Conservation (phyloP, 2,329 filamentous ascomycete genomes). For the Penicillium brevicompactum region DNA sequence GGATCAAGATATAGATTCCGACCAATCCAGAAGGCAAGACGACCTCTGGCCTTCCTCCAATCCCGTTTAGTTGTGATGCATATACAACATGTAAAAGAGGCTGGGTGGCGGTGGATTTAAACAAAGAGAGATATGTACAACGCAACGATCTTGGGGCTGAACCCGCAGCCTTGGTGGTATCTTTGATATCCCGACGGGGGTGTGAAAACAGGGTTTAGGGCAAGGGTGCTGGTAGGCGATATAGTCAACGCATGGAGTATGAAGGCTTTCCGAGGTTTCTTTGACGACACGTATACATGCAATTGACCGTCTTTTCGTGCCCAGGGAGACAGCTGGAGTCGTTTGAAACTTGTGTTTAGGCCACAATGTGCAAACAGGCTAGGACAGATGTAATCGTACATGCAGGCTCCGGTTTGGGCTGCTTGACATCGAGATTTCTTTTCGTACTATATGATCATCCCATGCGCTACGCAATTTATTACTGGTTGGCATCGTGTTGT, state of each 20-base stretch:
- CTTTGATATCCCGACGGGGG: not conserved
- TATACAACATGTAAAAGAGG: not conserved
- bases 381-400: too few species aligned
- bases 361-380: too few species aligned
- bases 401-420: too few species aligned
- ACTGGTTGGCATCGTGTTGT: too few species aligned
- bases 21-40: not conserved
- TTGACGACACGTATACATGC: too few species aligned
- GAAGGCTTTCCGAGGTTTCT: too few species aligned
- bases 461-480: too few species aligned
- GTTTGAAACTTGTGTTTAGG: too few species aligned
- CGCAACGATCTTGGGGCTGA: not conserved
- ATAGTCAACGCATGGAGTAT: not conserved
- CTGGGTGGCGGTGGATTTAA: not conserved
- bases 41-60: not conserved
- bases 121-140: constrained; percentile 4
- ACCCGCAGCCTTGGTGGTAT: not conserved
- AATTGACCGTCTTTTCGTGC: too few species aligned
- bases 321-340: too few species aligned
- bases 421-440: too few species aligned
- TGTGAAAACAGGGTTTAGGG: not conserved
- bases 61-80: not conserved
- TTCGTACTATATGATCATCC: too few species aligned
- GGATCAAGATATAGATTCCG: not conserved
- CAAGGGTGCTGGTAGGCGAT: not conserved